Base-by-base conservation (phyloP, 768 basidiomycete genomes). In the Serpula lacrymans region DNA sequence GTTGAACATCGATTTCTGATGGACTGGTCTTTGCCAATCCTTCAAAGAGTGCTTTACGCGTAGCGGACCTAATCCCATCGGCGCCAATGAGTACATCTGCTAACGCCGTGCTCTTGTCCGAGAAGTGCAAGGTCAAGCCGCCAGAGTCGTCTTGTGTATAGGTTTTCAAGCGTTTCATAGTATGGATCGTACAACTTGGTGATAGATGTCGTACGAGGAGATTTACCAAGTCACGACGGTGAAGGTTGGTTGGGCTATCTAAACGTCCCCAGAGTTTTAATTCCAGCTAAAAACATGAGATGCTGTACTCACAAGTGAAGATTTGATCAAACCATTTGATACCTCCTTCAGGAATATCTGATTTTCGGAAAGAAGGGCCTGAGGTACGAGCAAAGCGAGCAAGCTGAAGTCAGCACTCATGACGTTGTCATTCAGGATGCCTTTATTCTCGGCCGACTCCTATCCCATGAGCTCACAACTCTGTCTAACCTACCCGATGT, bases 31-130 rank as follows among this genome's bases (percentile, higher is more conserved):
- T 46, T 20, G 49, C 55, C 3, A 55, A 33, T 1, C 38, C 37
- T 31, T 41, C 25, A 21, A 59, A 55, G 50, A 68, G 55, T 11
- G 45, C 47, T 21, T 34, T 49, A 27, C 67, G 58, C 6, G 58
- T 53, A 18, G 49, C 54, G 1, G 71, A 74, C 16, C 54, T 65
- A 41, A 74, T 55, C 2, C 72, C 73, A 42, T 75, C 73, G 4
- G 66, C 59, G 1, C 67, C 71, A 6, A 74, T 47, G 24, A 75
- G 53, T 7, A 74, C 39, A 38, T 75, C 70, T 23, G 68, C 68
- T 0, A 46, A 46, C 3, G 58, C 56, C 2, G 45, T 53, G 12
- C 58, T 55, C 4, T 64, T 69, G n/a, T 74, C 65, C 0, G 54
- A 41, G 39, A 74, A 75, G 11, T 52, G 42, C 6, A 75, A 41